A percentile compares a stretch with the other conserved stretches of the same genome.
Conservation (phyloP, 441 rosid species). For the Gossypium schwendimanii region DNA sequence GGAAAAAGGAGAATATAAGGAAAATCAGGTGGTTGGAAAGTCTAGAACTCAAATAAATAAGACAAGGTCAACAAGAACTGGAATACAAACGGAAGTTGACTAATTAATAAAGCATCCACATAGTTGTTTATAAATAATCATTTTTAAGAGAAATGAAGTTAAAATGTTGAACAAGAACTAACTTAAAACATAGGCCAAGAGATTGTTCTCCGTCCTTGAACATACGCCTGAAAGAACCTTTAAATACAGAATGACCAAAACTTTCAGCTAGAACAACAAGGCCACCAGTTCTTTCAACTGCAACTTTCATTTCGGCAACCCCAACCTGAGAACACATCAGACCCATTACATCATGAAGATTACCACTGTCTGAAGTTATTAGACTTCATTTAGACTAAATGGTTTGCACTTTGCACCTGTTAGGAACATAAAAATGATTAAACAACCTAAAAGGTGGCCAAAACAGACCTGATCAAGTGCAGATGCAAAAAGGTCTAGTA, state of each 20-base stretch:
- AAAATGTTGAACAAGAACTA: slow-evolving; percentile 25
- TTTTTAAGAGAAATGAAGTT: background rate
- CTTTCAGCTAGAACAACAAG: slow-evolving; percentile 96
- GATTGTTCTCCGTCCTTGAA: slow-evolving; percentile 94
- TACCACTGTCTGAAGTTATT: background rate
- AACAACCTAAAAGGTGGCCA: slow-evolving; percentile 3
- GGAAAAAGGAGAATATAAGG: background rate
- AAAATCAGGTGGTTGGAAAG: background rate
- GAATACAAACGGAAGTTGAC: background rate
- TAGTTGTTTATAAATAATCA: background rate
- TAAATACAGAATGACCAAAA: slow-evolving; percentile 97
- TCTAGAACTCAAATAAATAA: background rate
- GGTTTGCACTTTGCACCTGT: background rate
- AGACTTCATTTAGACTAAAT: background rate
- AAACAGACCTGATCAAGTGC: slow-evolving; percentile 94
- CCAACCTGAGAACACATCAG: slow-evolving; percentile 63
- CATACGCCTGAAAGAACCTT: slow-evolving; percentile 83
- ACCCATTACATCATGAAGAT: slow-evolving; percentile 8
- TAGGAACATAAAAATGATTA: background rate
- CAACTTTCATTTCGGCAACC: slow-evolving; percentile 98
- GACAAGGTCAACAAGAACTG: background rate
- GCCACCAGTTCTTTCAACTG: slow-evolving; percentile 94
- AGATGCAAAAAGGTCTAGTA: slow-evolving; percentile 91
- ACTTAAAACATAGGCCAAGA: slow-evolving; percentile 94
- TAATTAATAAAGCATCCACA: background rate